Evolutionary conservation across 495 filamentous ascomycete species (phyloP), one percentile per base, ranked within the genome.

Genomic region (Neurospora africana): DNA sequence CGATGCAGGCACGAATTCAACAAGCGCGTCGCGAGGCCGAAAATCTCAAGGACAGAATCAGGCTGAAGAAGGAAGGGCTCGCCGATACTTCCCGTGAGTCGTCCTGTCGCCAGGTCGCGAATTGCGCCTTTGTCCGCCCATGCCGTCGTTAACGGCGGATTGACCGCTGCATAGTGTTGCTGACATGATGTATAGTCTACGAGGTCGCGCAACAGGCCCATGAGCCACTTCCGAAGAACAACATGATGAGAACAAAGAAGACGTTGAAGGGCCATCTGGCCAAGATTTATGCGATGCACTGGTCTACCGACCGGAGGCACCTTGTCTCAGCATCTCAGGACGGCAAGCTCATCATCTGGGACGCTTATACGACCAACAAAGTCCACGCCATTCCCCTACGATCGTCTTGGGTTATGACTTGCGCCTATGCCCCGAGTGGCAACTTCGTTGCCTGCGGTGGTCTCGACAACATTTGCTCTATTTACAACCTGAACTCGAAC

Each of bases 201-300:
- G 91, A 91, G 81, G 92, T 98, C 75, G 93, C 96, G 75, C 89
- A 90, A 78, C 89, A 92, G 83, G 89, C 93, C 71, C 94, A 96
- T 78, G 96, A 98, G 72, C 81, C 90, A 71, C 87, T 99, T 76
- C 96, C 94, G 69, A 91, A 91, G 78, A 95, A 94, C 78, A 91
- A 92, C 78, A 75, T 88, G 79, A 98, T 99, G 95, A 96, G 93
- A 86, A 91, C 94, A 72, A 93, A 95, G 82, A 92, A 93, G 79
- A 96, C 93, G 40, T 84, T 99, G 72, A 98, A 98, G 85, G 95
- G 95, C 67, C 95, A 99, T 88, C 84, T 99, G 39, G 95, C 95
- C 71, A 99, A 99, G 85, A 99, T 99, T 75, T 99, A 99, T 83
- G 94, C 95, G 74, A 99, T 99, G 95, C 96, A 99, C 85, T 99